phyloP scores from a whole-genome alignment of 208 protist species.

The Acanthamoeba healyi region DNA sequence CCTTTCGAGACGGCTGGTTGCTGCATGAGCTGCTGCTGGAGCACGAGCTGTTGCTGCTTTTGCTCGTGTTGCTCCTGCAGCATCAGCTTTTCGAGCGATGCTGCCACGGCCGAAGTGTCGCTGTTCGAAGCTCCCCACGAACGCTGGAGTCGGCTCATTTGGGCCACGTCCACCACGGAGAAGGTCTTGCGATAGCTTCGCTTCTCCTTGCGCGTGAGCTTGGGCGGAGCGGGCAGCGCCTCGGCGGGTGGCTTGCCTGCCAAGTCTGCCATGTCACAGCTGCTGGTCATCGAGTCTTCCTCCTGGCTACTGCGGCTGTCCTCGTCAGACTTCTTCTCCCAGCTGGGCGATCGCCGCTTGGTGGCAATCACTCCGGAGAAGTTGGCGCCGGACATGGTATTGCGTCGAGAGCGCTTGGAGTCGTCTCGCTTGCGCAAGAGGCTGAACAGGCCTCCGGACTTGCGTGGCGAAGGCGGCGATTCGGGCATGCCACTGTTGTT shows the following conservation, averaged over 20 bases:
- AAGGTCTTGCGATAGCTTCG: conserved; percentile 46
- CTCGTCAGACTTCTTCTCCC: conserved; percentile 6
- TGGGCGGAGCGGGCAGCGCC: not conserved
- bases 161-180: conserved; percentile 21
- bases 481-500: not conserved
- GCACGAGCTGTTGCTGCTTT: not conserved
- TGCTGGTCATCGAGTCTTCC: not conserved
- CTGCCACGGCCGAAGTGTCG: not conserved
- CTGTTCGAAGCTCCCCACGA: not conserved
- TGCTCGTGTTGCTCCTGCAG: conserved; percentile 13
- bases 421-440: not conserved
- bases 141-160: conserved; percentile 2
- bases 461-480: not conserved
- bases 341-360: not conserved
- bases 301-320: not conserved
- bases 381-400: not conserved
- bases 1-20: not conserved
- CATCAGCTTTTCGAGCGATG: conserved; percentile 14
- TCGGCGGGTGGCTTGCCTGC: not conserved
- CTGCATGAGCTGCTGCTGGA: not conserved
- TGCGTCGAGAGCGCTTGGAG: not conserved
- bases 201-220: conserved; percentile 33
- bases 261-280: not conserved
- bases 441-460: not conserved
- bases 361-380: not conserved